Evolutionary conservation across 306 rosid genomes (phyloP), one percentile per base, ranked within the genome.

Genomic region (Pterocarpus macrocarpus): DNA sequence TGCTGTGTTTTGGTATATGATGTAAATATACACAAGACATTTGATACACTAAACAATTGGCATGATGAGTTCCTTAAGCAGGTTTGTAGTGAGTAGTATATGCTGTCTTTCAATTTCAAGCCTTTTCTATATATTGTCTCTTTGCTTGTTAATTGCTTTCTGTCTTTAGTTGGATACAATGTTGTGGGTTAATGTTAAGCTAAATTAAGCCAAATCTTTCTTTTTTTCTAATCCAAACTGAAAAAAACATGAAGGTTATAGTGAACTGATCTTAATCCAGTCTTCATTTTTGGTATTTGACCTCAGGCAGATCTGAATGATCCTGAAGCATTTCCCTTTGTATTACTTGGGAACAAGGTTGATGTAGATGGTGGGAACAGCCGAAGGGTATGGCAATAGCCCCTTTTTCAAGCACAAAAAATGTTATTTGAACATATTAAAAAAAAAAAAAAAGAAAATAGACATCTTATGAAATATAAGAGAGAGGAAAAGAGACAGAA

Each of bases 1-100:
- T 94, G 98, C 39, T 94, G 98, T 85, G 94, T 94, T 81, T 85
- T 94, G 79, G 97, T 92, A 2, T 94, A 87, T 79, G 98, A 94
- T 82, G 91, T 94, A 53, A 94, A 92, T 85, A 76, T 86, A 74
- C 62, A 34, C 0, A 86, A 77, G 81, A 84, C 97, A 75, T 92
- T 92, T 78, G 97, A 95, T 50, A 81, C 92, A 7, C 90, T 95
- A 8, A 87, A 85, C 86, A 91, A 81, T 83, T 93, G 97, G 97
- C 93, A 89, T 69, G 95, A 90, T 16, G 97, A 93, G 55, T 95
- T 95, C 85, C 91, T 93, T 78, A 91, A 86, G 74, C 97, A 92
- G 95, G 99, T 95, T 2, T 83, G 73, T 7, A 52, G 0, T 58
- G 2, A 5, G 5, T 55, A 55, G 1, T 12, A 44, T 47, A 70